phyloP scores from a whole-genome alignment of 768 basidiomycete species.

The Symmetrospora coprosmae region DNA sequence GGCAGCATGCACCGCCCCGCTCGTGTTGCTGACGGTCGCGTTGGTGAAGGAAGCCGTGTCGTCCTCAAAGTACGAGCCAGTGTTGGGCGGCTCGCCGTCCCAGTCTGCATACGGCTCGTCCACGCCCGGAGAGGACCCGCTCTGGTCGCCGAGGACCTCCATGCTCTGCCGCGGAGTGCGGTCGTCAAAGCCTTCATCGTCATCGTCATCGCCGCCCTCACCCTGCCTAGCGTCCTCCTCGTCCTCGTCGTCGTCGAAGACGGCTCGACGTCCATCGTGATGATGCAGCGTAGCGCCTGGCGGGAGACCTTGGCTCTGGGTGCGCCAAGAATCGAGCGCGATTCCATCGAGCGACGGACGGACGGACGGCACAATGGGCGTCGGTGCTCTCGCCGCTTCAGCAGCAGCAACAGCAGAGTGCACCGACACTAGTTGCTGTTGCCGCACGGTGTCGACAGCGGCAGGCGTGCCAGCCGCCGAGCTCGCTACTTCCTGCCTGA shows the following conservation, averaged over 20 bases:
- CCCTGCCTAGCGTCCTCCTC: conserved; percentile 47
- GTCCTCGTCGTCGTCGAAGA: conserved; percentile 40
- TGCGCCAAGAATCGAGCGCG: conserved; percentile 1
- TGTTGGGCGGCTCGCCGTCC: conserved; percentile 6
- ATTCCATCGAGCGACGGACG: conserved; percentile 27
- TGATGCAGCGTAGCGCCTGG: conserved; percentile 24
- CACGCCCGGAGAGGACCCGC: neutral
- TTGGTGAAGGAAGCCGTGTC: conserved; percentile 20
- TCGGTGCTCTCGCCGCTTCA: no score
- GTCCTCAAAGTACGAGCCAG: conserved; percentile 23
- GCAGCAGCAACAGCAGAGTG: no score
- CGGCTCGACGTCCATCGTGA: no score
- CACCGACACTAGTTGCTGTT: no score
- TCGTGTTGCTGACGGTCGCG: neutral
- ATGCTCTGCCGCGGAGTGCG: conserved; percentile 24
- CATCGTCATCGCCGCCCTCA: conserved; percentile 55
- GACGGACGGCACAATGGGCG: no score
- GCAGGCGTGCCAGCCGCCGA: neutral
- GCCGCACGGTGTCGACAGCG: no score
- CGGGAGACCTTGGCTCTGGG: neutral
- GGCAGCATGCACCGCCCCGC: neutral
- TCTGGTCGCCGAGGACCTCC: conserved; percentile 16
- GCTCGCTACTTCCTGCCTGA: conserved; percentile 23
- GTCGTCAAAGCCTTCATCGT: conserved; percentile 43
- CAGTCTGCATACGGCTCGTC: conserved; percentile 7